Percentiles rank a stretch among this genome's conserved stretches.
Evolutionary conservation across 2,329 filamentous ascomycete genomes (phyloP).

Genomic region (Cylindrodendrum hubeiense): DNA sequence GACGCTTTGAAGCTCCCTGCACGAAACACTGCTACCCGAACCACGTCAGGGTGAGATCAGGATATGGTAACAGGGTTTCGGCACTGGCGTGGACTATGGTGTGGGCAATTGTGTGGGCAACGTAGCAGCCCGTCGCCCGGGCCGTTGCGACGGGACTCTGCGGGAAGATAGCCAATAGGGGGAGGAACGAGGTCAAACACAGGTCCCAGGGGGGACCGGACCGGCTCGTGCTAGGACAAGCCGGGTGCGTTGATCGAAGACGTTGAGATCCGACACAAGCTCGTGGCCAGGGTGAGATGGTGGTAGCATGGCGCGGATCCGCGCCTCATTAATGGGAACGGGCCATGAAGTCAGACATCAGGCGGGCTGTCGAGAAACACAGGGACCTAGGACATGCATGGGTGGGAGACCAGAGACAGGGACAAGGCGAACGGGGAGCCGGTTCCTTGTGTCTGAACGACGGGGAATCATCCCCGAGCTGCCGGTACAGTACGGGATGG

Average conservation of each 20-base stretch:
- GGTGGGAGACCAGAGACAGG: neutral
- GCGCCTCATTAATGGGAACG: neutral
- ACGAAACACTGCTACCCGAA: neutral
- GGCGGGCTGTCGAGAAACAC: neutral
- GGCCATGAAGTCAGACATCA: neutral
- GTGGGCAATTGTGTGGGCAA: too few species aligned
- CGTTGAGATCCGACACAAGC: neutral
- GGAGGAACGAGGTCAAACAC: neutral
- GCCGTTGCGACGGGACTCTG: neutral
- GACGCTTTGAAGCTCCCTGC: neutral
- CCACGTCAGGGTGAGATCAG: neutral
- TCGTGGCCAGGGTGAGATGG: constrained; percentile 4
- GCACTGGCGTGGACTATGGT: neutral
- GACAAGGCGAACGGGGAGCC: neutral
- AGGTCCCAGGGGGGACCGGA: neutral
- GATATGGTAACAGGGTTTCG: neutral
- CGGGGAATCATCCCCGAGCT: constrained; percentile 4
- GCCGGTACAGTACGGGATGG: neutral
- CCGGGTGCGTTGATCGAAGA: neutral
- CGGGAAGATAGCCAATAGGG: constrained; percentile 11
- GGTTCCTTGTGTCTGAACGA: neutral
- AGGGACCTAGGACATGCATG: neutral
- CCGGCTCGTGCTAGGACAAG: neutral
- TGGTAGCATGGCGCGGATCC: constrained; percentile 2
- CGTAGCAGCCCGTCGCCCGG: constrained; percentile 4